Conservation (phyloP, 352 stramenopile genomes). For the Phytophthora macrochlamydospora region DNA sequence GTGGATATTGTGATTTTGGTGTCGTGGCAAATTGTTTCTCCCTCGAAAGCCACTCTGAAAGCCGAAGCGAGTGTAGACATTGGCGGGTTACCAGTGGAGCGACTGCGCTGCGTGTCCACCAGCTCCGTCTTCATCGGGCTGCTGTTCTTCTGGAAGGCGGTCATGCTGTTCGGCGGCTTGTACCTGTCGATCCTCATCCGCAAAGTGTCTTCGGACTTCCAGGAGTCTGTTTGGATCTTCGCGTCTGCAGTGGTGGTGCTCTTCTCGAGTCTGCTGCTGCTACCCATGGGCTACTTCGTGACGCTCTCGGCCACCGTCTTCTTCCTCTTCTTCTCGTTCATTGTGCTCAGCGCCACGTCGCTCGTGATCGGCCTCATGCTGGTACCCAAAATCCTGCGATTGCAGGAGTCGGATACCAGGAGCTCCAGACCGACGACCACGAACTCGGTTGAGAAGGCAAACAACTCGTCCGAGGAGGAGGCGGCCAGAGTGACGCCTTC, state of each 20-base stretch:
- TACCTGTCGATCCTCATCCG: conserved; percentile 67
- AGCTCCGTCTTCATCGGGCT: conserved; percentile 60
- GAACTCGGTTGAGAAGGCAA: background rate
- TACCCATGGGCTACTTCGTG: conserved; percentile 16
- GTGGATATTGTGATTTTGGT: conserved; percentile 20
- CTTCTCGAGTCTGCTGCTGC: conserved; percentile 45
- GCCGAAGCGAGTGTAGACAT: conserved; percentile 29
- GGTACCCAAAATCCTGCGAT: conserved; percentile 42
- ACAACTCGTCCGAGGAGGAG: conserved; percentile 12
- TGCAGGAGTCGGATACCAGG: conserved; percentile 26
- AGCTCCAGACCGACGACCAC: conserved; percentile 4
- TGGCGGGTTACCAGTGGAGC: conserved; percentile 22
- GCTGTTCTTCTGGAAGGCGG: conserved; percentile 64
- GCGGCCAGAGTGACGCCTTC: conserved; percentile 14
- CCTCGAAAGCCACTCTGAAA: conserved; percentile 26
- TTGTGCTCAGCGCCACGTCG: conserved; percentile 37
- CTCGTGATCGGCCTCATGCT: conserved; percentile 53
- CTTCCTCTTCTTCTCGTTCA: conserved; percentile 39
- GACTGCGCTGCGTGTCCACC: conserved; percentile 37
- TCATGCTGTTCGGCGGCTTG: conserved; percentile 44
- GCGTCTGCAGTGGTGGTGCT: conserved; percentile 53
- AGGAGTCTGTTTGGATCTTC: conserved; percentile 74
- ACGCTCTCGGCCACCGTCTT: conserved; percentile 39
- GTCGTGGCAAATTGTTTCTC: conserved; percentile 39
- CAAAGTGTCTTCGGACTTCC: conserved; percentile 67